Conservation (phyloP, 805 yeast genomes). For the Candida caryicola region DNA sequence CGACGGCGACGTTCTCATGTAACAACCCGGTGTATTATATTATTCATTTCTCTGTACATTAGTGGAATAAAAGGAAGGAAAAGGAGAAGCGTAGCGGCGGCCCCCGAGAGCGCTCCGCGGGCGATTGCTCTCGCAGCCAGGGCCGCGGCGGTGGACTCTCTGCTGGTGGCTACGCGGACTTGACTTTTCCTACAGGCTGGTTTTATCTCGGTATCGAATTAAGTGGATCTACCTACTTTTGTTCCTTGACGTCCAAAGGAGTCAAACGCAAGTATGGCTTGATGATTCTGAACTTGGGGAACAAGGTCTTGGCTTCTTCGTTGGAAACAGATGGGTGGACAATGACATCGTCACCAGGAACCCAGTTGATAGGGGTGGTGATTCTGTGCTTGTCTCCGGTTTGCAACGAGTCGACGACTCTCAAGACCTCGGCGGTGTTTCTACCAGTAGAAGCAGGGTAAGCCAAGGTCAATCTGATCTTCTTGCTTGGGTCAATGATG, state of each 20-base stretch:
- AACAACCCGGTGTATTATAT: not conserved
- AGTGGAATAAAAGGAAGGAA: not conserved
- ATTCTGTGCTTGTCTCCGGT: slow-evolving; percentile 77
- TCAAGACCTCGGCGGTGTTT: slow-evolving; percentile 87
- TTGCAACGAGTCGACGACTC: slow-evolving; percentile 88
- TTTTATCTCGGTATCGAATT: too few relatives aligned
- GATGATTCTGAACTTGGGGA: slow-evolving; percentile 80
- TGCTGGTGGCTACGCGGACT: too few relatives aligned
- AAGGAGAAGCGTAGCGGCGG: too few relatives aligned
- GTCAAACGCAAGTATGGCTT: slow-evolving; percentile 85
- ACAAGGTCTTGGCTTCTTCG: slow-evolving; percentile 67
- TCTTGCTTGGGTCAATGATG: slow-evolving; percentile 86
- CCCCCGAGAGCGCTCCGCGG: too few relatives aligned
- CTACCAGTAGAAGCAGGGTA: slow-evolving; percentile 96
- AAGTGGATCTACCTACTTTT: slow-evolving; percentile 11
- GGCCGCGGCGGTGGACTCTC: too few relatives aligned
- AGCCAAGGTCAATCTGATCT: slow-evolving; percentile 78
- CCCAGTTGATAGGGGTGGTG: slow-evolving; percentile 93
- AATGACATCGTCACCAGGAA: slow-evolving; percentile 84
- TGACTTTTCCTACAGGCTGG: too few relatives aligned
- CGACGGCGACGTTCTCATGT: slow-evolving; percentile 4
- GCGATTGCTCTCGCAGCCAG: too few relatives aligned
- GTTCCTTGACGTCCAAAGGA: slow-evolving; percentile 37
- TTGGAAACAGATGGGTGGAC: slow-evolving; percentile 84
- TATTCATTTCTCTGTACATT: not conserved